Conservation (phyloP, 177 flowering plant species). For the Vitis hybrid region DNA sequence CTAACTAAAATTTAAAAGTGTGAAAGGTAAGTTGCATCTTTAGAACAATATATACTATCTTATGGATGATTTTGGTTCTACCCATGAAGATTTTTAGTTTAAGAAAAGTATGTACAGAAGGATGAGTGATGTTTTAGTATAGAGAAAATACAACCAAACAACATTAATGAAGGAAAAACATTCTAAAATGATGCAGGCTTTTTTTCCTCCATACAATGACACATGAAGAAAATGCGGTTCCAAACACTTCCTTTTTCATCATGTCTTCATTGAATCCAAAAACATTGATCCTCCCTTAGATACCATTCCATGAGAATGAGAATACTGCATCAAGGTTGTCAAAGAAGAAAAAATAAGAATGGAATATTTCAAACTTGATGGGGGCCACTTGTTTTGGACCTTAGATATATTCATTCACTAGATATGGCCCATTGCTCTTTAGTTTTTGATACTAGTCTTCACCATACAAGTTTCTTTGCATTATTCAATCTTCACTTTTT, state of each 20-base stretch:
- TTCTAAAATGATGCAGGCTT: not conserved
- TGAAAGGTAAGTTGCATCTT: no score
- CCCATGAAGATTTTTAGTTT: not conserved
- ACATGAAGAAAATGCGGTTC: conserved; percentile 5
- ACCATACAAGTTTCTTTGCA: conserved; percentile 21
- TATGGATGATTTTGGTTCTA: no score
- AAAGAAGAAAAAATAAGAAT: not conserved
- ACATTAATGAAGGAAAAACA: not conserved
- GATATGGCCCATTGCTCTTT: conserved; percentile 25
- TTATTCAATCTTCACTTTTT: conserved; percentile 22
- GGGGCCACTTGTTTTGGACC: conserved; percentile 24
- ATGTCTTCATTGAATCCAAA: conserved; percentile 19
- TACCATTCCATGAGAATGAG: conserved; percentile 20
- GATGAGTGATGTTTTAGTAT: not conserved
- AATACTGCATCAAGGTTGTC: conserved; percentile 16
- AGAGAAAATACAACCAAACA: not conserved
- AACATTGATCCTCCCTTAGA: conserved; percentile 14
- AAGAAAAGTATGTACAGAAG: not conserved
- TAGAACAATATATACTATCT: no score
- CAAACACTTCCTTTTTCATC: conserved; percentile 19
- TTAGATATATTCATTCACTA: conserved; percentile 27
- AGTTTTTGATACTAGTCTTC: conserved; percentile 25
- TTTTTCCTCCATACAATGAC: conserved; percentile 2
- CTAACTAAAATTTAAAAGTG: no score
- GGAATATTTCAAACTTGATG: conserved; percentile 8